Evolutionary conservation across 129 eudicot species (phyloP).

Genomic region (Tagetes erecta): DNA sequence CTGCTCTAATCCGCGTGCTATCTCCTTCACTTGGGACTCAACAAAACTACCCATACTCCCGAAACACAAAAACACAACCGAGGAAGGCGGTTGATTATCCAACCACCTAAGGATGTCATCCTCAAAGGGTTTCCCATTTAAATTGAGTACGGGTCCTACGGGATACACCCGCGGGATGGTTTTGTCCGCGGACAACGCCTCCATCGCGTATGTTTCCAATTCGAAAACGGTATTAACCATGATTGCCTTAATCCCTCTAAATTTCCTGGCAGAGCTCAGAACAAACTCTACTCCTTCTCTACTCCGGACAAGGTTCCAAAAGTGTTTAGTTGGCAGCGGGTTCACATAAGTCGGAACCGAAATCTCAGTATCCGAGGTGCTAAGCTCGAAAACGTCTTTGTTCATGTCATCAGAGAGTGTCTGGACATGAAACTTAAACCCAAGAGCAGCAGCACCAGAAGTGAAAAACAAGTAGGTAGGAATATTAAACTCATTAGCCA

Average conservation of each 20-base stretch:
- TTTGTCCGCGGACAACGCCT: conserved; percentile 7
- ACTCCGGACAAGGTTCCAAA: not conserved
- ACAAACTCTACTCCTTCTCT: conserved; percentile 2
- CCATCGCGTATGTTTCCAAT: conserved; percentile 17
- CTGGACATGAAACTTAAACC: not conserved
- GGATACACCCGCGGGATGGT: conserved; percentile 23
- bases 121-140: not conserved
- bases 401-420: not conserved
- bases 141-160: conserved; percentile 25
- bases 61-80: conserved; percentile 25
- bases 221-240: conserved; percentile 6
- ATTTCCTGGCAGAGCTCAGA: not conserved
- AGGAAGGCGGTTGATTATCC: conserved; percentile 22
- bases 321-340: not conserved
- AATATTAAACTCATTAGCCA: conserved; percentile 24
- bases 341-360: not conserved
- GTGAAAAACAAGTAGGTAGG: conserved; percentile 9
- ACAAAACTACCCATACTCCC: conserved; percentile 24
- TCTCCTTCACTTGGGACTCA: conserved; percentile 24
- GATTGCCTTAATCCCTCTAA: conserved; percentile 1
- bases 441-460: not conserved
- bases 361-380: not conserved
- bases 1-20: conserved; percentile 21
- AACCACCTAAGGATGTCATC: conserved; percentile 24
- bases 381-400: not conserved